Evolutionary conservation across 768 basidiomycete genomes (phyloP).

Genomic region (Auriscalpium orientale): DNA sequence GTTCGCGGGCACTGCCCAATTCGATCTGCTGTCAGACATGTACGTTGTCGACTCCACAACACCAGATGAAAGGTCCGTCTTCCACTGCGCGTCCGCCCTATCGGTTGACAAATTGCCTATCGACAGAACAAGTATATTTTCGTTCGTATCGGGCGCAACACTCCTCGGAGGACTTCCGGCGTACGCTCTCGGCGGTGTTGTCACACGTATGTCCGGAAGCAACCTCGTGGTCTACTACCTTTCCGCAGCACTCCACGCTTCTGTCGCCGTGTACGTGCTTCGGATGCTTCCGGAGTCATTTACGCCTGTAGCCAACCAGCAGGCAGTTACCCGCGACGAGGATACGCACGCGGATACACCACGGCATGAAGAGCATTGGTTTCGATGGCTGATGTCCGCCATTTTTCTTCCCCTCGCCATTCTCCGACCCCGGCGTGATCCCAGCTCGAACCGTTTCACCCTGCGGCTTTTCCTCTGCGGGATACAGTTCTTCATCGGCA

Average conservation of each 20-base stretch:
- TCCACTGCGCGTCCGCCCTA: background rate
- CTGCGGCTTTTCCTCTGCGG: background rate
- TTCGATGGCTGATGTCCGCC: background rate
- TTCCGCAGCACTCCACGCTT: background rate
- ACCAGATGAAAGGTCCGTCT: background rate
- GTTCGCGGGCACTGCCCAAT: background rate
- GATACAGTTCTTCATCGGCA: background rate
- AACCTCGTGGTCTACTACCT: background rate
- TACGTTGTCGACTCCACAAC: background rate
- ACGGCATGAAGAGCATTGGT: background rate
- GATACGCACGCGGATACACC: background rate
- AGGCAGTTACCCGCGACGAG: background rate
- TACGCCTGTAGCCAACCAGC: background rate
- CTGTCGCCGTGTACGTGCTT: background rate
- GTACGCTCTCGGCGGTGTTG: background rate
- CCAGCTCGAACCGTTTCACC: background rate
- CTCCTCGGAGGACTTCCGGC: background rate
- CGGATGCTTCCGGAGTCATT: background rate
- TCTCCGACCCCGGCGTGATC: background rate
- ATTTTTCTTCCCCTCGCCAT: background rate
- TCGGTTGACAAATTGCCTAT: background rate
- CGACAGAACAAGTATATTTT: background rate
- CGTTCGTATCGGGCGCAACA: background rate
- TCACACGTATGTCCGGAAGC: background rate
- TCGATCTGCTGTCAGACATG: background rate